phyloP scores from a whole-genome alignment of 2,329 filamentous ascomycete genomes.

The Aureobasidium sp. region DNA sequence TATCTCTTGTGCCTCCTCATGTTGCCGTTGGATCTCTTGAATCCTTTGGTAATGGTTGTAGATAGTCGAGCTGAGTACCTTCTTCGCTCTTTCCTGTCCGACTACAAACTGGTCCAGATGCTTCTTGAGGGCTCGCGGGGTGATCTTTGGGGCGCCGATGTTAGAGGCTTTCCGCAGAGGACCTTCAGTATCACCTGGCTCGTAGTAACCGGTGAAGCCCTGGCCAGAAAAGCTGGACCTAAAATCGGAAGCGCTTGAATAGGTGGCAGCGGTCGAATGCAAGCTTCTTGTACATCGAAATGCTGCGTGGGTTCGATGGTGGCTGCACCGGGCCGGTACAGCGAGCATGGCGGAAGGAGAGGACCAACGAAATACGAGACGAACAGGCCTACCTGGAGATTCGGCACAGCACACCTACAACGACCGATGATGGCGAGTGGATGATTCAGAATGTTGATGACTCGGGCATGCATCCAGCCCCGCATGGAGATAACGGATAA shows the following conservation, averaged over 20 bases:
- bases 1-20: constrained; percentile 71
- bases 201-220: constrained; percentile 57
- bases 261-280: constrained; percentile 33
- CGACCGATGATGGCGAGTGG: not conserved
- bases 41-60: constrained; percentile 96
- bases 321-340: constrained; percentile 26
- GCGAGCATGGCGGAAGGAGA: constrained; percentile 18
- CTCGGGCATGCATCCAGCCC: not conserved
- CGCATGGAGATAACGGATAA: constrained; percentile 12
- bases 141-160: constrained; percentile 52
- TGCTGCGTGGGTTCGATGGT: constrained; percentile 35
- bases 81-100: constrained; percentile 90
- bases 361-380: constrained; percentile 33
- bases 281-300: constrained; percentile 30
- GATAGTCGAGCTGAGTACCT: constrained; percentile 83
- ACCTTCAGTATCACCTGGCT: constrained; percentile 55
- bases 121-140: constrained; percentile 67
- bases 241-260: constrained; percentile 30
- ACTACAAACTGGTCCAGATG: constrained; percentile 95
- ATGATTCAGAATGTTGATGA: not conserved
- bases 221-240: constrained; percentile 58
- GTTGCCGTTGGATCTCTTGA: constrained; percentile 64
- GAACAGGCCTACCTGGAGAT: constrained; percentile 22
- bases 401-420: not conserved
- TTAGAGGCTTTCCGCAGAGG: constrained; percentile 55